Evolutionary conservation across 2,329 filamentous ascomycete genomes (phyloP).

Genomic region (Beauveria caledonica): DNA sequence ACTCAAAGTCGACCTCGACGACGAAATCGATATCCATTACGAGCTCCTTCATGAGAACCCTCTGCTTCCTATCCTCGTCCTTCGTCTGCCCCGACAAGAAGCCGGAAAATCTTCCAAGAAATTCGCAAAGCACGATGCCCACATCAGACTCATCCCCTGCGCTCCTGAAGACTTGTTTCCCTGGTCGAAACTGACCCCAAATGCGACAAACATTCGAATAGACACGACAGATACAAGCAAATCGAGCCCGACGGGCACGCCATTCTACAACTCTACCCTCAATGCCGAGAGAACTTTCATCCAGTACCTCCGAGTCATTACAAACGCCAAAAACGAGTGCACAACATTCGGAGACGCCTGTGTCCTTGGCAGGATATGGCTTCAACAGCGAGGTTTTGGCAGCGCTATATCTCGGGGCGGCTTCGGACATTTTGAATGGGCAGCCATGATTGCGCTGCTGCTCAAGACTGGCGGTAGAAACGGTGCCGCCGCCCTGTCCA

Average conservation of each 20-base stretch:
- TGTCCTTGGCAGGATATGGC: conserved; percentile 78
- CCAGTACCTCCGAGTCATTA: conserved; percentile 66
- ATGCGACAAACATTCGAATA: conserved; percentile 60
- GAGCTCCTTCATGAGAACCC: conserved; percentile 63
- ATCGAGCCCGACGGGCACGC: conserved; percentile 45
- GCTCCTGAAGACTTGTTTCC: conserved; percentile 63
- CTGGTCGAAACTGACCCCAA: conserved; percentile 59
- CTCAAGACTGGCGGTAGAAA: conserved; percentile 69
- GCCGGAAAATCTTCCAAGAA: conserved; percentile 18
- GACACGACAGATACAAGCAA: conserved; percentile 38
- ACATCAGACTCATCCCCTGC: conserved; percentile 71
- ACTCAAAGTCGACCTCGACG: conserved; percentile 49
- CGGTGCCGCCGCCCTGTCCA: conserved; percentile 63
- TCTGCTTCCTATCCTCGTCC: conserved; percentile 60
- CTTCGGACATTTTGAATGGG: conserved; percentile 91
- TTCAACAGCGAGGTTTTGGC: conserved; percentile 76
- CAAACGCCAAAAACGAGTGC: conserved; percentile 61
- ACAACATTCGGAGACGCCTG: conserved; percentile 74
- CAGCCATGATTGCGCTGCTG: conserved; percentile 68
- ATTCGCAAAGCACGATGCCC: conserved; percentile 34
- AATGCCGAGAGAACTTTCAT: conserved; percentile 68
- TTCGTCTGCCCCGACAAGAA: conserved; percentile 24
- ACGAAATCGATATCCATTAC: conserved; percentile 52
- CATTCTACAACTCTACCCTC: conserved; percentile 83
- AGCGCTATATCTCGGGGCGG: conserved; percentile 65